Conservation (phyloP, 768 basidiomycete genomes). For the Myochromella boudieri region DNA sequence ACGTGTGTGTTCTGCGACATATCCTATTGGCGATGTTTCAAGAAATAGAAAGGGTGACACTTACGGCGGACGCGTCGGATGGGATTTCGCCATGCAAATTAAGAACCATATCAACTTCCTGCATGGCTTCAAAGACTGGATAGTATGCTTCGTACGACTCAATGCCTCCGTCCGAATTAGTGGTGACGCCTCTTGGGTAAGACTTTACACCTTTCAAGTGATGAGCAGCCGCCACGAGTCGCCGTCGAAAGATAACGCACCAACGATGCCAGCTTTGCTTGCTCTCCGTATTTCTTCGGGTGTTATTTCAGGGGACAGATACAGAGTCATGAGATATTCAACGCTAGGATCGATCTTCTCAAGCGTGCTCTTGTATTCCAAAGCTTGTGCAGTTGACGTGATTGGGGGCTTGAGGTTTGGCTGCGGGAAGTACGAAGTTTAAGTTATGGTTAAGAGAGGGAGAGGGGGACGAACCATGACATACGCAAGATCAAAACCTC, state of each 20-base stretch:
- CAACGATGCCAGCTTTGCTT: constrained; percentile 77
- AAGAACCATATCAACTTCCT: constrained; percentile 89
- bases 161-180: constrained; percentile 94
- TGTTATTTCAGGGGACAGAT: constrained; percentile 89
- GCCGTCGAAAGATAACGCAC: constrained; percentile 30
- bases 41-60: constrained; percentile 24
- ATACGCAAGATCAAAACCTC: constrained; percentile 90
- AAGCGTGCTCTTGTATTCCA: constrained; percentile 77
- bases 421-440: constrained; percentile 45
- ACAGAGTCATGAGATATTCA: constrained; percentile 94
- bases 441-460: constrained; percentile 1
- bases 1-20: constrained; percentile 76
- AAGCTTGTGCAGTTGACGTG: constrained; percentile 74
- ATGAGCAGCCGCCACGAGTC: too few relatives aligned
- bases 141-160: constrained; percentile 95
- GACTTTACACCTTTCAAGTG: constrained; percentile 76
- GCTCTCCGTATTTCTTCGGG: constrained; percentile 91
- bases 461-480: constrained; percentile 73
- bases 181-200: constrained; percentile 96
- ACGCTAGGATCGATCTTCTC: constrained; percentile 72
- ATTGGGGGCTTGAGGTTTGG: constrained; percentile 93
- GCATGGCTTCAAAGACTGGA: constrained; percentile 91
- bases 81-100: constrained; percentile 98
- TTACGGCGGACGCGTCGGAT: constrained; percentile 65
- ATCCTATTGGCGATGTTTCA: background rate